phyloP scores from a whole-genome alignment of 805 yeast genomes.

The Saccharomycopsis sp. region DNA sequence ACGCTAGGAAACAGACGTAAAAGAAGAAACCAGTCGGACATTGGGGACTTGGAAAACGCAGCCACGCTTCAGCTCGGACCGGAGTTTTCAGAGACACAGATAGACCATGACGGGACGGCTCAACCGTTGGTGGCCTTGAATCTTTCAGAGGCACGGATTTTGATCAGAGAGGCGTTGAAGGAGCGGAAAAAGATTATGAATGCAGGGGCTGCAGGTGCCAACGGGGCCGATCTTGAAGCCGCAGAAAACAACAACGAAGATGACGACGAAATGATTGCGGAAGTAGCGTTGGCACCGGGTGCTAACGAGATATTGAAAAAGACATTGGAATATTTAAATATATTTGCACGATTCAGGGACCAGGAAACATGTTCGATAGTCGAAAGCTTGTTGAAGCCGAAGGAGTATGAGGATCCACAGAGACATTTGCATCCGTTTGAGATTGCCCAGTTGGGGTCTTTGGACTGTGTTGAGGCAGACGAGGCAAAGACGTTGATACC shows the following conservation, averaged over 20 bases:
- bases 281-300: constrained; percentile 55
- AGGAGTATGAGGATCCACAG: constrained; percentile 51
- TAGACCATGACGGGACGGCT: constrained; percentile 72
- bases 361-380: constrained; percentile 91
- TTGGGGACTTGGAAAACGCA: constrained; percentile 90
- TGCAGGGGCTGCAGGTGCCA: constrained; percentile 29
- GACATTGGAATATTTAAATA: constrained; percentile 78
- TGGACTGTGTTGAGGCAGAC: constrained; percentile 93
- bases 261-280: constrained; percentile 30
- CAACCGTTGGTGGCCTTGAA: constrained; percentile 79
- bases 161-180: constrained; percentile 83
- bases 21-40: constrained; percentile 41
- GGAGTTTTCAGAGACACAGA: constrained; percentile 78
- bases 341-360: constrained; percentile 86
- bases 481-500: constrained; percentile 95
- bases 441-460: constrained; percentile 79
- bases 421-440: constrained; percentile 80
- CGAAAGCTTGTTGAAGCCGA: constrained; percentile 69
- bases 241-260: constrained; percentile 26
- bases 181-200: constrained; percentile 57
- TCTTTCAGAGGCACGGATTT: constrained; percentile 80
- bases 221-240: constrained; percentile 30
- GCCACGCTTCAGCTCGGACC: constrained; percentile 83
- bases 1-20: constrained; percentile 73
- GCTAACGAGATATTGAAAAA: constrained; percentile 87